These are phyloP conservation scores for Ruellia speciosa DNA, from an alignment of 305 asterid species.

Conservation along the genomic window DNA sequence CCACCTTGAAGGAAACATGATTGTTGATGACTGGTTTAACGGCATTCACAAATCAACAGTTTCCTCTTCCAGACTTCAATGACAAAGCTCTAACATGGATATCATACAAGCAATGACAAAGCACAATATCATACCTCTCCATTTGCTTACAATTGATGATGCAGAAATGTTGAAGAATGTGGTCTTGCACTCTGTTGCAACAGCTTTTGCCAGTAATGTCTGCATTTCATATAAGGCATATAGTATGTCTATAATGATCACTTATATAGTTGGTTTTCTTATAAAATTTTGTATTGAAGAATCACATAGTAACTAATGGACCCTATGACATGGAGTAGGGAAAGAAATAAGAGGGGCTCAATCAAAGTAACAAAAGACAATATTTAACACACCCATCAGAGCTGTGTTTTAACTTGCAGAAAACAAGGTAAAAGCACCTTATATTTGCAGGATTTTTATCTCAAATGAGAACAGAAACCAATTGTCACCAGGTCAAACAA, in stretches of 20 bases:
- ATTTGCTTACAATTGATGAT: conserved; percentile 94
- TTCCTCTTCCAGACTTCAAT: too few species aligned
- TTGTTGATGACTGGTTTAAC: conserved; percentile 11
- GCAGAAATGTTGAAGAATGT: conserved; percentile 98
- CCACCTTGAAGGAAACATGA: conserved; percentile 15
- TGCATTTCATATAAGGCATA: conserved; percentile 24
- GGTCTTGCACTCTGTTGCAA: conserved; percentile 94
- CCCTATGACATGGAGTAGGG: conserved; percentile 2
- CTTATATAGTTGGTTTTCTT: conserved; percentile 4
- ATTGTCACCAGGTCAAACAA: conserved; percentile 3
- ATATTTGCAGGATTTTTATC: conserved; percentile 3
- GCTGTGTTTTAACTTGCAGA: conserved; percentile 7
- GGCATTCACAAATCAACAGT: background rate
- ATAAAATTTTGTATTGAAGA: background rate
- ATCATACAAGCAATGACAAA: conserved; percentile 9
- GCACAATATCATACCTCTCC: conserved; percentile 69
- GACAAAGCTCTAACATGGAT: conserved; percentile 11
- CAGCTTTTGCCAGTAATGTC: conserved; percentile 99
- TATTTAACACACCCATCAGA: conserved; percentile 8
- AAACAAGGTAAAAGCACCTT: conserved; percentile 1
- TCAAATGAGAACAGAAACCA: conserved; percentile 6
- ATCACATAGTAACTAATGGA: background rate
- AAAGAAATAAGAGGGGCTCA: conserved; percentile 10
- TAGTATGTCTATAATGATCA: background rate
- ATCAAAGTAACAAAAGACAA: conserved; percentile 2